These are phyloP conservation scores for Nidularia pulvinata DNA, from an alignment of 768 basidiomycete species.

Conservation along the genomic window DNA sequence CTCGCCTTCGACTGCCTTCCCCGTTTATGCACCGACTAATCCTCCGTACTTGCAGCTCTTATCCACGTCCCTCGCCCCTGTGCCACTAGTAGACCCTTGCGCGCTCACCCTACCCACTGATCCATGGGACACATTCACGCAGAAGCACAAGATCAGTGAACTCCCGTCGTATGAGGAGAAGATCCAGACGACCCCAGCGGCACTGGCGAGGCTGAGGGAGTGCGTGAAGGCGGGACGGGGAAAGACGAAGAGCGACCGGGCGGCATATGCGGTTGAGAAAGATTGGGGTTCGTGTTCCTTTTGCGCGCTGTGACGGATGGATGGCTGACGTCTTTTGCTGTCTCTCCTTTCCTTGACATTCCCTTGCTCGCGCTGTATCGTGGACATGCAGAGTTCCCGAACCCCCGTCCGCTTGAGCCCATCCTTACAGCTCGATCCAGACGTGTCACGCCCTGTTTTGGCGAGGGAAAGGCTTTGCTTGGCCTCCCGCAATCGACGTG, in stretches of 20 bases:
- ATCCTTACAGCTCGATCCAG: no score
- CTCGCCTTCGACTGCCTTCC: background rate
- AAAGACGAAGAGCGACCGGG: constrained; percentile 25
- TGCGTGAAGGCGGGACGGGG: constrained; percentile 15
- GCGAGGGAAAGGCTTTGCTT: no score
- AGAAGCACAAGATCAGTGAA: constrained; percentile 25
- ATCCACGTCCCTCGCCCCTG: constrained; percentile 33
- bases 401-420: no score
- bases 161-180: constrained; percentile 44
- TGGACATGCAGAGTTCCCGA: no score
- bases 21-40: background rate
- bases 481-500: no score
- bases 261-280: no score
- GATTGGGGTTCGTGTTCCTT: no score
- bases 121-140: constrained; percentile 38
- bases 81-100: constrained; percentile 49
- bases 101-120: constrained; percentile 54
- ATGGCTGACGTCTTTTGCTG: no score
- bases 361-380: no score
- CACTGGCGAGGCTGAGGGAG: constrained; percentile 29
- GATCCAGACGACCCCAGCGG: constrained; percentile 32
- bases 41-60: constrained; percentile 27
- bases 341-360: no score
- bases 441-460: no score
- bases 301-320: no score